Conservation (phyloP, 306 rosid species). For the Glycyrrhiza uralensis region DNA sequence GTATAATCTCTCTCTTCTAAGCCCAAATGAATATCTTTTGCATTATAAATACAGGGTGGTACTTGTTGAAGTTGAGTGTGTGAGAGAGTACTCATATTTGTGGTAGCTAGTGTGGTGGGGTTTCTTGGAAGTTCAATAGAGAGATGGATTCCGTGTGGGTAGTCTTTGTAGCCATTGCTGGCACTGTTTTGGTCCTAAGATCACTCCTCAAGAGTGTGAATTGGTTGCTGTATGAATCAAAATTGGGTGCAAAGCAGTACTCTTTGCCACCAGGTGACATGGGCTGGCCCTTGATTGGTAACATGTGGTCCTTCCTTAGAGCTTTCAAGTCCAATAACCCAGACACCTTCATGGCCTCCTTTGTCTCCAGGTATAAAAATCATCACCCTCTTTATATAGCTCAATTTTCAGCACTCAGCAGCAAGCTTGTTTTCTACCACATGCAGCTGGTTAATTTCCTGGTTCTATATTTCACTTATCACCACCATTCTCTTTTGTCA, state of each 20-base stretch:
- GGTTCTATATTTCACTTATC: not conserved
- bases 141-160: not conserved
- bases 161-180: constrained; percentile 1
- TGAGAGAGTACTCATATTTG: not conserved
- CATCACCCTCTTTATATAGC: not conserved
- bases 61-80: not conserved
- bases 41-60: not conserved
- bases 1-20: not conserved
- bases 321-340: constrained; percentile 72
- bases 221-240: constrained; percentile 47
- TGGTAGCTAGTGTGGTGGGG: too few species aligned
- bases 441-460: too few species aligned
- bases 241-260: constrained; percentile 46
- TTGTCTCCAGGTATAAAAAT: constrained; percentile 42
- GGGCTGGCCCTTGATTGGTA: constrained; percentile 82
- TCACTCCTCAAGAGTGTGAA: constrained; percentile 47
- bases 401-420: not conserved
- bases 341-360: constrained; percentile 58
- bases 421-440: too few species aligned
- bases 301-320: constrained; percentile 81
- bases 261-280: constrained; percentile 77
- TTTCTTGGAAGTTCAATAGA: too few species aligned
- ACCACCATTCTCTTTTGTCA: not conserved
- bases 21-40: too few species aligned
- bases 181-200: constrained; percentile 15